phyloP scores from a whole-genome alignment of 805 yeast genomes.

The Teunomyces stri region DNA sequence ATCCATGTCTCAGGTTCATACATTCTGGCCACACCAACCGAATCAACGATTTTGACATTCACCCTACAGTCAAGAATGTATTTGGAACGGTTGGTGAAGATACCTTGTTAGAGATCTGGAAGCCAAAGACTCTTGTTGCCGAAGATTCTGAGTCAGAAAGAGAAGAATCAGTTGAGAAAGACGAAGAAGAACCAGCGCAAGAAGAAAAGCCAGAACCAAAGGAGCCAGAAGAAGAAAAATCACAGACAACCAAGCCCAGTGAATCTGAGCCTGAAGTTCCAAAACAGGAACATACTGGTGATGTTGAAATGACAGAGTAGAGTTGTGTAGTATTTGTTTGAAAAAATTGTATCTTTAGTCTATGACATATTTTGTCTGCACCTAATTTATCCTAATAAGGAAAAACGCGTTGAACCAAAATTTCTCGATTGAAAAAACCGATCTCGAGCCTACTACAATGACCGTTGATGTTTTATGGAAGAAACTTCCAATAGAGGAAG shows the following conservation, averaged over 20 bases:
- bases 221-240: background rate
- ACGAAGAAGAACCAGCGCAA: slow-evolving; percentile 1
- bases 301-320: slow-evolving; percentile 2
- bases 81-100: slow-evolving; percentile 74
- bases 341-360: background rate
- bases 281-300: background rate
- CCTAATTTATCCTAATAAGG: background rate
- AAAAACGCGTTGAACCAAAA: background rate
- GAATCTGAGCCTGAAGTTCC: background rate
- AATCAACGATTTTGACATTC: slow-evolving; percentile 66
- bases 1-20: slow-evolving; percentile 73
- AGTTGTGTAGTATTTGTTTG: background rate
- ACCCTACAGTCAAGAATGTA: slow-evolving; percentile 57
- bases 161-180: slow-evolving; percentile 18
- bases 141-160: slow-evolving; percentile 32
- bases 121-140: slow-evolving; percentile 49
- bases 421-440: background rate
- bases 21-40: slow-evolving; percentile 86
- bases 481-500: slow-evolving; percentile 8
- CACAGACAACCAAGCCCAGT: background rate
- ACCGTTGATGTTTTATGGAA: slow-evolving; percentile 9
- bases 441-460: background rate
- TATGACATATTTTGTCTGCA: background rate
- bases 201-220: slow-evolving; percentile 5
- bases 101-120: slow-evolving; percentile 73